Evolutionary conservation across 805 yeast genomes (phyloP).

Genomic region (Ogataea saltuana): DNA sequence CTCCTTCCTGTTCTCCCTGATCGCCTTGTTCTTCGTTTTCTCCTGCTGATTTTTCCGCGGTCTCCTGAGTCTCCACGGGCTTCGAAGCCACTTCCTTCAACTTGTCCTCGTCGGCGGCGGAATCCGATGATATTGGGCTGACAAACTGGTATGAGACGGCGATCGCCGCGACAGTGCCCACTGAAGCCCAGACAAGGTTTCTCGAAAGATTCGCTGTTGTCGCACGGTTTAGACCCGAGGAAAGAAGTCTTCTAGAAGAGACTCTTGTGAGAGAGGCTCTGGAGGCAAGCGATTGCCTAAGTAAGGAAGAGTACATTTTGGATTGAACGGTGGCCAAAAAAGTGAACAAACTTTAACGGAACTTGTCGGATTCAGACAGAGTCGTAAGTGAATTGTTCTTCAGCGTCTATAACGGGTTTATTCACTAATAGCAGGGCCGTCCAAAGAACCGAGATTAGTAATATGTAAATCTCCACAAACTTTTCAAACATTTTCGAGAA

Average conservation of each 20-base stretch:
- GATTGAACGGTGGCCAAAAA: neutral
- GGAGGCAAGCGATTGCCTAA: conserved; percentile 6
- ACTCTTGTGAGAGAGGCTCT: conserved; percentile 7
- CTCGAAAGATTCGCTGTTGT: neutral
- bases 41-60: no score
- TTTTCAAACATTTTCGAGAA: conserved; percentile 1
- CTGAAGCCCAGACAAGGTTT: conserved; percentile 2
- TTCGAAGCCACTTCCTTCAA: conserved; percentile 21
- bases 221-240: neutral
- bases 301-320: conserved; percentile 4
- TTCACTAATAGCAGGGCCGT: no score
- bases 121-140: conserved; percentile 16
- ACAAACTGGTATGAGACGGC: conserved; percentile 5
- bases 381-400: no score
- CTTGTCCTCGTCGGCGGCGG: conserved; percentile 14
- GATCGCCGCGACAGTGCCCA: conserved; percentile 9
- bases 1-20: conserved; percentile 54
- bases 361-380: no score
- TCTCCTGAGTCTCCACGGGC: conserved; percentile 17
- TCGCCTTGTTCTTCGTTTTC: conserved; percentile 4
- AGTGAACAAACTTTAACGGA: no score
- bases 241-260: no score
- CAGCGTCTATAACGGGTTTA: no score
- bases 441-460: no score
- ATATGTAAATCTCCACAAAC: neutral